Base-by-base conservation (phyloP, 1,284 basidiomycete species). In the Boletus holoroseus region DNA sequence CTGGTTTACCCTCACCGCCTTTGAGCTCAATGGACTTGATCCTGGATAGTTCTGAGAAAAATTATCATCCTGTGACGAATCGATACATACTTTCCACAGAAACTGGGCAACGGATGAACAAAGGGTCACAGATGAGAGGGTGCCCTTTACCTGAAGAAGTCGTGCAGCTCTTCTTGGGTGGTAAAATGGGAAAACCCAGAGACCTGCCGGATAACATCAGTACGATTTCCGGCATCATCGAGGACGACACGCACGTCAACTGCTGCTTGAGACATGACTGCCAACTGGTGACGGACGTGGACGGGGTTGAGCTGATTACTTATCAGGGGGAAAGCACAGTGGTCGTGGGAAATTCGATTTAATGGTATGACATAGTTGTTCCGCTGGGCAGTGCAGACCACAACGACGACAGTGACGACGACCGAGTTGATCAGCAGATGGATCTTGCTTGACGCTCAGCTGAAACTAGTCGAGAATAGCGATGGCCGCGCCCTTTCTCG, bases 131-230 rank as follows among this genome's bases (percentile, higher is more conserved):
- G 50, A 50, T 15, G 9, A 50, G 22, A 48, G 38, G 28, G 42
- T 27, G 71, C 76, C 20, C 22, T 55, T 73, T 39, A 88, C 87
- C 81, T 78, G 74, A 91, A 90, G 71, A 88, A 91, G 57, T 90
- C 82, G 55, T 77, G 68, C 44, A 92, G 74, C 46, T 82, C 76
- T 20, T 71, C 62, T 62, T 86, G 67, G 18, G 76, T 80, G 22
- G 88, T 91, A 22, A 68, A 65, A 1, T 79, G 62, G 13, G 82
- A 65, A 60, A 91, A 77, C 45, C 76, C 76, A 9, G 83, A 75
- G 42, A 91, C 85, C 85, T 88, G 56, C 32, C 5, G 7, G 2
- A 44, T 30, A 9, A 16, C 12, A 28, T 55, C 31, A 53, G 30
- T 22, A 11, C 5, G 13, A 7, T n/a, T 27, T 24, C 2, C n/a